Percentiles rank a stretch among this genome's conserved stretches.
Evolutionary conservation across 2,329 filamentous ascomycete species (phyloP).

Genomic region (Clarireedia paspali): DNA sequence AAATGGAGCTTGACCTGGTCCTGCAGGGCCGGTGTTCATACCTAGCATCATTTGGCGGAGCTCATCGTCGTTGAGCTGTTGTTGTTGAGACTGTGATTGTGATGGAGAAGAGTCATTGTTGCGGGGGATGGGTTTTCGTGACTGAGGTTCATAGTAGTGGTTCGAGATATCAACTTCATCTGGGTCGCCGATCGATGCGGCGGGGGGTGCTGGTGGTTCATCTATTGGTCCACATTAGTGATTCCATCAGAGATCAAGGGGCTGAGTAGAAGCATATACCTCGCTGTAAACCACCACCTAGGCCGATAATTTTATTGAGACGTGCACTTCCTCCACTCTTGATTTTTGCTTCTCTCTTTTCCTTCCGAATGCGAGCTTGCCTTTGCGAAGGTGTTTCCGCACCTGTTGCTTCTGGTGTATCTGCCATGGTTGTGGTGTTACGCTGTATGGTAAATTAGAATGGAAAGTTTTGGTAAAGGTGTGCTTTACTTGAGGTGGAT

Average conservation of each 20-base stretch:
- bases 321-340: conserved; percentile 61
- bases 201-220: conserved; percentile 28
- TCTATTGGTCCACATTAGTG: conserved; percentile 19
- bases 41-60: conserved; percentile 59
- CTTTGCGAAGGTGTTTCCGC: conserved; percentile 2
- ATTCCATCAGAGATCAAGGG: background rate
- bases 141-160: conserved; percentile 55
- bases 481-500: background rate
- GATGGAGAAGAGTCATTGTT: conserved; percentile 14
- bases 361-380: conserved; percentile 70
- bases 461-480: background rate
- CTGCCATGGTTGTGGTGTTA: conserved; percentile 1
- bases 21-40: conserved; percentile 35
- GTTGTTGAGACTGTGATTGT: background rate
- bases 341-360: conserved; percentile 73
- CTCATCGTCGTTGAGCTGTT: conserved; percentile 46
- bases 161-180: conserved; percentile 72
- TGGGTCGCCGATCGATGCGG: conserved; percentile 33
- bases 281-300: conserved; percentile 50
- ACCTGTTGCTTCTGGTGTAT: background rate
- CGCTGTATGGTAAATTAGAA: background rate
- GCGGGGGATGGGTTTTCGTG: conserved; percentile 33
- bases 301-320: conserved; percentile 66
- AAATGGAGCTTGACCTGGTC: conserved; percentile 28
- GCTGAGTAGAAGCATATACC: conserved; percentile 28